Conservation (phyloP, 768 basidiomycete species). For the Lyophyllum atratum region DNA sequence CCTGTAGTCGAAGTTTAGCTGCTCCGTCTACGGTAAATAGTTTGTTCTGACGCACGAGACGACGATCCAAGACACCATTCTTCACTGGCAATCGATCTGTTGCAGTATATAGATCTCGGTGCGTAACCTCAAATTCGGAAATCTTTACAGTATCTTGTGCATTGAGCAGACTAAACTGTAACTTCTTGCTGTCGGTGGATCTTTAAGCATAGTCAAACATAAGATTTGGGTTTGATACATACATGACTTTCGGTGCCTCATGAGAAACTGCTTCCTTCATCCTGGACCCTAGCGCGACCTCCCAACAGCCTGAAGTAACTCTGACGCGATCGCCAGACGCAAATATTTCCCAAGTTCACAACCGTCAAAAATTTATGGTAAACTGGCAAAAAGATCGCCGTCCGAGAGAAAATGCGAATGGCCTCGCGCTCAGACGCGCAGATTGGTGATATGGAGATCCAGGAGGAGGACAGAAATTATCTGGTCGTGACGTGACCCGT, state of each 20-base stretch:
- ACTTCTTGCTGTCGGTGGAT: slow-evolving; percentile 68
- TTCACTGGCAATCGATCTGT: slow-evolving; percentile 83
- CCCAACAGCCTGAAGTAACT: not conserved
- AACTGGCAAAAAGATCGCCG: not conserved
- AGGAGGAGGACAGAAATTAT: slow-evolving; percentile 15
- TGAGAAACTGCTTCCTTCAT: slow-evolving; percentile 87
- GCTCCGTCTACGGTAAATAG: not conserved
- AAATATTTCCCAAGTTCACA: not conserved
- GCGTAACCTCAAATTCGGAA: slow-evolving; percentile 95
- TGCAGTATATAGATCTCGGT: slow-evolving; percentile 87
- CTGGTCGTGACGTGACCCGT: slow-evolving; percentile 32
- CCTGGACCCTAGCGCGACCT: slow-evolving; percentile 1
- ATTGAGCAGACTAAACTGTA: slow-evolving; percentile 93
- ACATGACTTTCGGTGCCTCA: slow-evolving; percentile 42
- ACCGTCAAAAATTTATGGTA: not conserved
- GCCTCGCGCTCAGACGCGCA: not conserved
- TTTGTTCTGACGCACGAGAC: slow-evolving; percentile 60
- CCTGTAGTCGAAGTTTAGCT: slow-evolving; percentile 46
- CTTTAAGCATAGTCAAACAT: not conserved
- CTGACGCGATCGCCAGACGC: not conserved
- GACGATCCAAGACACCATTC: slow-evolving; percentile 90
- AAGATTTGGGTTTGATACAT: not conserved
- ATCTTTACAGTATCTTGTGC: slow-evolving; percentile 95
- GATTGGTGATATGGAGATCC: not conserved
- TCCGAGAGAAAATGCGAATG: not conserved